Evolutionary conservation across 1,139 yeast species (phyloP).

Genomic region (Blastobotrys niveus): DNA sequence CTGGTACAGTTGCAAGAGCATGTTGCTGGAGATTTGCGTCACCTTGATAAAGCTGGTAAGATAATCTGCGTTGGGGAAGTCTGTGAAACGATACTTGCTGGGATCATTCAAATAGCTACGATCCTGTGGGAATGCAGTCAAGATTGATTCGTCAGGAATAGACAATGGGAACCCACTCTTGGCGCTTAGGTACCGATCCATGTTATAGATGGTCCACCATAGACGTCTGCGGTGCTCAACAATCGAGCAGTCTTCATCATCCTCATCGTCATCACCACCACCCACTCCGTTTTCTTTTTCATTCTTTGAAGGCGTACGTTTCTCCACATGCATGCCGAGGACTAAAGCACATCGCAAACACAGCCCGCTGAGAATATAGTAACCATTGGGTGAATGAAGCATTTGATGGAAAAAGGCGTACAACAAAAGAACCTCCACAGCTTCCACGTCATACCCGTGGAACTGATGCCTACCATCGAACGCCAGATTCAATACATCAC

Average conservation of each 20-base stretch:
- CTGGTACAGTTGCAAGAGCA: slow-evolving; percentile 65
- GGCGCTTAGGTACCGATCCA: slow-evolving; percentile 77
- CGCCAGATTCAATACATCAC: slow-evolving; percentile 19
- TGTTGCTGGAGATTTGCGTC: slow-evolving; percentile 73
- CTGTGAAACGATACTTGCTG: slow-evolving; percentile 39
- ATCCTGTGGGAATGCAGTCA: slow-evolving; percentile 70
- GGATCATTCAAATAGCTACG: slow-evolving; percentile 31
- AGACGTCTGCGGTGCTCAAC: slow-evolving; percentile 72
- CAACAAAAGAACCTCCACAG: slow-evolving; percentile 69
- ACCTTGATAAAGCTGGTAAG: slow-evolving; percentile 74
- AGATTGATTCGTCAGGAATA: slow-evolving; percentile 70
- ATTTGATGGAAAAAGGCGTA: slow-evolving; percentile 81
- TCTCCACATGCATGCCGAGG: slow-evolving; percentile 59
- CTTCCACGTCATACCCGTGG: slow-evolving; percentile 30
- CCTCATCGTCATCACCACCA: slow-evolving; percentile 14
- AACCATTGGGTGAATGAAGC: slow-evolving; percentile 78
- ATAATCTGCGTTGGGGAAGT: slow-evolving; percentile 76
- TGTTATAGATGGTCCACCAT: slow-evolving; percentile 93
- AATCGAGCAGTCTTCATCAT: slow-evolving; percentile 7
- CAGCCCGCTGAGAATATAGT: slow-evolving; percentile 73
- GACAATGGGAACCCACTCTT: slow-evolving; percentile 81
- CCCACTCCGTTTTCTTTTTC: no score
- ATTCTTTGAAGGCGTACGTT: slow-evolving; percentile 3
- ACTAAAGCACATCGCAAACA: slow-evolving; percentile 70
- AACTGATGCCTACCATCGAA: slow-evolving; percentile 21